A percentile compares a stretch with the other conserved stretches of the same genome.
Evolutionary conservation across 129 eudicot species (phyloP).

Genomic region (Lonicera japonica): DNA sequence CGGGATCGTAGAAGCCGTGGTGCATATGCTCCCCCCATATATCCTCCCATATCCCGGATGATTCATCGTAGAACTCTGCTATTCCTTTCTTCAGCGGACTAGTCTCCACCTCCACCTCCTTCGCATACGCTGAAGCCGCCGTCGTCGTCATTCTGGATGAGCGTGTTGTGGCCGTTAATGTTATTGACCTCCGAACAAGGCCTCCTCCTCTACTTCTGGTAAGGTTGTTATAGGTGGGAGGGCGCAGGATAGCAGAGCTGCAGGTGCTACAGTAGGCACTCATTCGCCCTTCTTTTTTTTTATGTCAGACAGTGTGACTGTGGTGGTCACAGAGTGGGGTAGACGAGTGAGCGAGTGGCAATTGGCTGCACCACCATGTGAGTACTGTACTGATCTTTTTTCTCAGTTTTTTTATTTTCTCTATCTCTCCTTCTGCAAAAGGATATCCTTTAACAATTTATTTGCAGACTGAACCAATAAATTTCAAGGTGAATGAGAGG

Average conservation of each 20-base stretch:
- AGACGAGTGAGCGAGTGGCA: no score
- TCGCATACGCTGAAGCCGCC: conserved; percentile 17
- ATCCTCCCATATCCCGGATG: conserved; percentile 86
- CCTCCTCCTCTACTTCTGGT: not conserved
- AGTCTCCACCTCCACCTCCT: conserved; percentile 27
- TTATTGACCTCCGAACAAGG: not conserved
- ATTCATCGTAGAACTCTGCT: conserved; percentile 85
- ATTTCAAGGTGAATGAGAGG: no score
- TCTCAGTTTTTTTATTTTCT: no score
- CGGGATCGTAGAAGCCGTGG: conserved; percentile 78
- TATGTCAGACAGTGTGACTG: no score
- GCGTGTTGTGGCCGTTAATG: not conserved
- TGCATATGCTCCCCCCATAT: conserved; percentile 99
- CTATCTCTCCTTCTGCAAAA: no score
- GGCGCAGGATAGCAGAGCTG: conserved; percentile 2
- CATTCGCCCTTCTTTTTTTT: no score
- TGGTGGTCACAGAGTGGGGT: no score
- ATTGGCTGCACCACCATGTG: no score
- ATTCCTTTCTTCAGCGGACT: conserved; percentile 59
- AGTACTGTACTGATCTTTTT: no score
- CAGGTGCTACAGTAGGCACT: conserved; percentile 20
- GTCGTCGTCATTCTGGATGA: not conserved
- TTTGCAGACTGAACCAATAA: no score
- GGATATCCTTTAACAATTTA: no score
- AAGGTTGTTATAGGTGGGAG: no score